phyloP scores from a whole-genome alignment of 805 yeast species.

The Nakazawaea sp. region DNA sequence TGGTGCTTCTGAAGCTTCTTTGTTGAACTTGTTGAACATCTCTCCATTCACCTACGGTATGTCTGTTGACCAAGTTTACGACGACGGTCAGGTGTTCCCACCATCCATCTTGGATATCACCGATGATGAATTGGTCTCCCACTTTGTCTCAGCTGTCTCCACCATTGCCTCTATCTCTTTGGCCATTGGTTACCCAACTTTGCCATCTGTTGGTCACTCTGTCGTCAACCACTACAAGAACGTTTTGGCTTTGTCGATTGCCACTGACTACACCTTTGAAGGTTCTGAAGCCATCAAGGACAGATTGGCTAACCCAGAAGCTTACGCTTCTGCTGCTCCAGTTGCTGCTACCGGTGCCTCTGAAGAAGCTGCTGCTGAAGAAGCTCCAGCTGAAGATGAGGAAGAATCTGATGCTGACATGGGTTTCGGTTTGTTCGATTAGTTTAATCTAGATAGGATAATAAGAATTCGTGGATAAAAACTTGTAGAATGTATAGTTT shows the following conservation, averaged over 20 bases:
- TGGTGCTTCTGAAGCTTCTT: slow-evolving; percentile 98
- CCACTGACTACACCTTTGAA: slow-evolving; percentile 98
- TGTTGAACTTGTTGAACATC: slow-evolving; percentile 98
- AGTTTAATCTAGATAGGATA: slow-evolving; percentile 38
- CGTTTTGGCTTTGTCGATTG: slow-evolving; percentile 94
- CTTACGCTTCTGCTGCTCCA: slow-evolving; percentile 99
- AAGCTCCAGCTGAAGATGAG: slow-evolving; percentile 65
- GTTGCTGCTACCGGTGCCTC: slow-evolving; percentile 74
- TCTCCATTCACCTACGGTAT: slow-evolving; percentile 99
- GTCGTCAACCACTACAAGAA: slow-evolving; percentile 99
- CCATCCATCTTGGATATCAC: slow-evolving; percentile 95
- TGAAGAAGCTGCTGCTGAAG: slow-evolving; percentile 64
- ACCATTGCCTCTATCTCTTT: slow-evolving; percentile 93
- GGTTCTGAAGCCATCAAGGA: slow-evolving; percentile 99
- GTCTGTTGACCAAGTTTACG: slow-evolving; percentile 94
- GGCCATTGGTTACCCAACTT: slow-evolving; percentile 98
- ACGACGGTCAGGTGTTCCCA: slow-evolving; percentile 98
- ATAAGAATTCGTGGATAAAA: too few relatives aligned
- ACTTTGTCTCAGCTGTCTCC: slow-evolving; percentile 89
- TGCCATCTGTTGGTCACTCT: slow-evolving; percentile 98
- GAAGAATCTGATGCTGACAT: slow-evolving; percentile 69
- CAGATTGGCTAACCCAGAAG: slow-evolving; percentile 99
- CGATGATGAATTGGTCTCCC: slow-evolving; percentile 89
- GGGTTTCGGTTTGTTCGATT: slow-evolving; percentile 99
- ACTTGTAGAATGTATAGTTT: too few relatives aligned